Evolutionary conservation across 371 early-diverging fungal genomes (phyloP).

Genomic region (Blastocladiella emersonii): DNA sequence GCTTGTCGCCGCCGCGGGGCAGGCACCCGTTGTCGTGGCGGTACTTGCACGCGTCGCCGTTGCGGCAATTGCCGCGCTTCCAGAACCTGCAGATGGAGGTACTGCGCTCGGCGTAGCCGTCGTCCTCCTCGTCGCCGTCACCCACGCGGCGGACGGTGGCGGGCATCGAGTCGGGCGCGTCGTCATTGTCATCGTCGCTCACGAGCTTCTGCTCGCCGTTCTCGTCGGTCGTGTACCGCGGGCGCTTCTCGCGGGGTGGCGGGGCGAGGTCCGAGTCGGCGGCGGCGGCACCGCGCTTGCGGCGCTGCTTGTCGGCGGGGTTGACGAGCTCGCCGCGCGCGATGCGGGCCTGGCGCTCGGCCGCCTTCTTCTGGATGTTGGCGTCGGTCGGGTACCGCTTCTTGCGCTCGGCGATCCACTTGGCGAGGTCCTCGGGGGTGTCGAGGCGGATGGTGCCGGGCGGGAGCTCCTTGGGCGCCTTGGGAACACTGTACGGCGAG

Average conservation of each 20-base stretch:
- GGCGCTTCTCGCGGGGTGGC: too few species aligned
- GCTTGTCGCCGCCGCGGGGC: not conserved
- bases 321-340: conserved; percentile 9
- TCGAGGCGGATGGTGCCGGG: conserved; percentile 6
- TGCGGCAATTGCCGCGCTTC: not conserved
- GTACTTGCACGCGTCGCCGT: not conserved
- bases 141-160: not conserved
- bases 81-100: too few species aligned
- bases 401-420: conserved; percentile 55
- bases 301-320: conserved; percentile 9
- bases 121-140: too few species aligned
- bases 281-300: conserved; percentile 8
- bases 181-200: not conserved
- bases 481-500: not conserved
- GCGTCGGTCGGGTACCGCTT: conserved; percentile 46
- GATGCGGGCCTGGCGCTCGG: conserved; percentile 11
- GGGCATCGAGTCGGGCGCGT: too few species aligned
- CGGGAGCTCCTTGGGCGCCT: not conserved
- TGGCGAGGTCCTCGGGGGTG: conserved; percentile 43
- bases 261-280: conserved; percentile 7
- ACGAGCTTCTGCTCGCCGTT: too few species aligned
- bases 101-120: too few species aligned
- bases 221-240: not conserved
- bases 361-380: conserved; percentile 40
- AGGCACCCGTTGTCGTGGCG: not conserved